Percentiles rank a stretch among this genome's conserved stretches.
Conservation (phyloP, 345 rosid species). For the Euphorbia lathyris region DNA sequence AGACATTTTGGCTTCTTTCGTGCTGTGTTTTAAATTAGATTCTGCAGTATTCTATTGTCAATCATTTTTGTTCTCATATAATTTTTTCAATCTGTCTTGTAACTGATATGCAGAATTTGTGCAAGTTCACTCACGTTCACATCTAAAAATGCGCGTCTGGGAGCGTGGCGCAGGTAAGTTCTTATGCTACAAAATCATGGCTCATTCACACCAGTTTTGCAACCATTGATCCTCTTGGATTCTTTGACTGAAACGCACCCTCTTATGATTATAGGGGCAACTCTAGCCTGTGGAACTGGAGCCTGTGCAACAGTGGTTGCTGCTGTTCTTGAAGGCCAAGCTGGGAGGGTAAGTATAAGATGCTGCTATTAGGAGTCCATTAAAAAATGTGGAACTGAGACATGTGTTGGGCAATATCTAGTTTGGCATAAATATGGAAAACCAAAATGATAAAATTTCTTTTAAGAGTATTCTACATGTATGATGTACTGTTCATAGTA, state of each 20-base stretch:
- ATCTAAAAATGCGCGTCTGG: conserved; percentile 96
- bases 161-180: conserved; percentile 93
- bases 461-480: not conserved
- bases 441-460: not conserved
- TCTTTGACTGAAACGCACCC: not conserved
- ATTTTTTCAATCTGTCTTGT: not conserved
- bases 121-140: conserved; percentile 74
- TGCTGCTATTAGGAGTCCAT: not conserved
- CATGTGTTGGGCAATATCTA: not conserved
- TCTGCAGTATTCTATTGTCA: not conserved
- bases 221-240: not conserved
- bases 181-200: not conserved
- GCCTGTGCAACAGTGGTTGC: conserved; percentile 99
- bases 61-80: not conserved
- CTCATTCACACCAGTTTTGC: no score
- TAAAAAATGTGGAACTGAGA: not conserved
- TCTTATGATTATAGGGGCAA: conserved; percentile 57
- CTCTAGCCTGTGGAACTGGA: conserved; percentile 97
- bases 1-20: not conserved
- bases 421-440: not conserved
- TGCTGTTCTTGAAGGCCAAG: conserved; percentile 88
- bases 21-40: not conserved
- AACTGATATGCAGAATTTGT: conserved; percentile 77
- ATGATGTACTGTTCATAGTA: not conserved
- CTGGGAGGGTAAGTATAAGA: conserved; percentile 65